Evolutionary conservation across 495 filamentous ascomycete species (phyloP), one percentile per base, ranked within the genome.

Genomic region (Podospora tetraspora): DNA sequence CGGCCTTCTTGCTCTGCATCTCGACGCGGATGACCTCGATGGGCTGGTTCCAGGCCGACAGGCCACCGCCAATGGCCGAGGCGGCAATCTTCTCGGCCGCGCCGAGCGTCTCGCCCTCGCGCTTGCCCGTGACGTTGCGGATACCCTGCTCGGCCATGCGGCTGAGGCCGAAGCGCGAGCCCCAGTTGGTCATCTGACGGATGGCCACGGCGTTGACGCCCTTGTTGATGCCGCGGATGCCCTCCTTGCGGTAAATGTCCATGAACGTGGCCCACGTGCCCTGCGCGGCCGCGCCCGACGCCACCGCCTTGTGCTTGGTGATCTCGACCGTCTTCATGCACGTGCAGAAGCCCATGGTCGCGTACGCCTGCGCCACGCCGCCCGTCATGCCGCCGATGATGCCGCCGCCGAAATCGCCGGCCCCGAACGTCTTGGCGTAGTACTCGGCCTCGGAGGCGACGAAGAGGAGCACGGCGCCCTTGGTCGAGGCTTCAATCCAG

Each of bases 301-400:
- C 89, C 3, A 94, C 93, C 76, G 96, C 82, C 86, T 97, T 97
- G 84, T 95, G 91, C 82, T 96, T 93, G 75, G 95, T 99, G 82
- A 99, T 99, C 83, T 98, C 96, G 69, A 97, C 96, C 66, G 95
- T 99, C 89, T 99, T 99, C 95, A 99, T 99, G 87, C 95, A 99
- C 56, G 95, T 99, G 82, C 95, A 99, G 88, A 99, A 99, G 67
- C 95, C 95, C 93, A 99, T 97, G 72, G 95, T 99, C 67, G 95
- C 95, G 78, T 99, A 99, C 37, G 95, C 95, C 83, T 99, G 95
- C 60, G 93, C 96, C 64, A 99, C 88, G 85, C 95, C 95, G 74
- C 95, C 95, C 32, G 87, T 85, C 84, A 99, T 94, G 80, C 95
- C 95, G 73, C 95, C 96, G 16, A 84, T 76, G 82, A 99, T 97